Base-by-base conservation (phyloP, 2,329 filamentous ascomycete species). In the Botrytis galanthina region DNA sequence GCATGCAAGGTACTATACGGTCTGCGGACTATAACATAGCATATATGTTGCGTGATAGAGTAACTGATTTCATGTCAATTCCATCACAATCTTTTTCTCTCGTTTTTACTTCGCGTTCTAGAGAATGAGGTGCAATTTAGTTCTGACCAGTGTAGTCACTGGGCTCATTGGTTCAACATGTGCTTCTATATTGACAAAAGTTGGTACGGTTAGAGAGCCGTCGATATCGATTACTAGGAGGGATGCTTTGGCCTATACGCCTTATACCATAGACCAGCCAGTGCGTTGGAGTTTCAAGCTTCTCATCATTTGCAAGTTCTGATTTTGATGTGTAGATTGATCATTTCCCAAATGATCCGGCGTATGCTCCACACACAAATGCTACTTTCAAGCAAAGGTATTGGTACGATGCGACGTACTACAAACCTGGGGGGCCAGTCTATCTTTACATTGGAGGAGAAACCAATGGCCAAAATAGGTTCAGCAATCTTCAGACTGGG, bases 351-450 rank as follows among this genome's bases (percentile, higher is more conserved):
- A 73, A 82, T n/a, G 81, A 79, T 54, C 75, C 79, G n/a, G 78
- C 79, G 14, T 85, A 85, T 77, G 76, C 77, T 20, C 83, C 82
- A 7, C 84, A 83, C 75, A 82, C 82, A 20, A 83, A 84, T 73
- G 85, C 81, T 29, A 89, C 86, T 1, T 89, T 88, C 78, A 83
- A 83, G 68, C 87, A 88, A 78, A 83, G 86, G 64, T 89, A 87
- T 78, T 88, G 86, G 77, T 86, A 88, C 63, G 86, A 87, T 75
- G 81, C 83, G 8, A 83, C 84, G 0, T 87, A 87, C 78, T 89
- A 88, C 77, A 84, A 86, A 75, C 82, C 86, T 20, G 87, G 87
- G 29, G 86, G 86, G 0, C 87, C 86, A 2, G 82, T 87, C 0
- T 84, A 84, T 74, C 76, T 86, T 12, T 86, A 84, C 75, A 84